A percentile compares a stretch with the other conserved stretches of the same genome.
phyloP scores from a whole-genome alignment of 768 basidiomycete genomes.

The Suillus fuscotomentosus region DNA sequence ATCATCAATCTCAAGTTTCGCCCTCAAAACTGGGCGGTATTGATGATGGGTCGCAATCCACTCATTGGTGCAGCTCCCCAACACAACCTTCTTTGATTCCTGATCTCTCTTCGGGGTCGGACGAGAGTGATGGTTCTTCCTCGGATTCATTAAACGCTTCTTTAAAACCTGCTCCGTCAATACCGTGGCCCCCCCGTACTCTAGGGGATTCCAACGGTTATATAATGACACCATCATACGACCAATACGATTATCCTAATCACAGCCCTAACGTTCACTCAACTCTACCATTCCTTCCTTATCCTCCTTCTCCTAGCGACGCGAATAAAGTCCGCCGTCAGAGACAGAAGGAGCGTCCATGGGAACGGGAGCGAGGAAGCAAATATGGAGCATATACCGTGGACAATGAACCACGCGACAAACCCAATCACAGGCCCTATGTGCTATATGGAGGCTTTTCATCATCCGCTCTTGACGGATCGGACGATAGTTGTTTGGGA shows the following conservation, averaged over 20 bases:
- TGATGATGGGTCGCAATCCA: conserved; percentile 14
- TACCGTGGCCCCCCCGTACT: conserved; percentile 14
- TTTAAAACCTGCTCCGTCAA: conserved; percentile 21
- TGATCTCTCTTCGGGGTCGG: conserved; percentile 60
- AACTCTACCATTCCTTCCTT: conserved; percentile 9
- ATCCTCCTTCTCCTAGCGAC: conserved; percentile 4
- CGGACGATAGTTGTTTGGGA: conserved; percentile 17
- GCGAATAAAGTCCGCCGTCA: conserved; percentile 13
- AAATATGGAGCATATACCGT: conserved; percentile 4
- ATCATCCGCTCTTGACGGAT: conserved; percentile 1
- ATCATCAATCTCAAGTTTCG: conserved; percentile 3
- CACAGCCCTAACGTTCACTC: conserved; percentile 2
- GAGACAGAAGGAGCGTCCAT: conserved; percentile 13
- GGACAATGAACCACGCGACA: conserved; percentile 10
- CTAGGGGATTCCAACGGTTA: conserved; percentile 11
- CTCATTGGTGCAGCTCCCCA: conserved; percentile 13
- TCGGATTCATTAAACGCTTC: conserved; percentile 23
- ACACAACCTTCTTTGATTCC: conserved; percentile 53
- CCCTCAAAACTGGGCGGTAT: conserved; percentile 1
- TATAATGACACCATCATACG: background rate
- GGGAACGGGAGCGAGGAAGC: conserved; percentile 12
- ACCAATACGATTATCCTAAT: conserved; percentile 8
- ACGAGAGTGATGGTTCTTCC: conserved; percentile 58
- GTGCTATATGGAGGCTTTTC: conserved; percentile 3
- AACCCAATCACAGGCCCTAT: conserved; percentile 9